Evolutionary conservation across 2,329 filamentous ascomycete genomes (phyloP).

Genomic region (Dothideomycetes sp.): DNA sequence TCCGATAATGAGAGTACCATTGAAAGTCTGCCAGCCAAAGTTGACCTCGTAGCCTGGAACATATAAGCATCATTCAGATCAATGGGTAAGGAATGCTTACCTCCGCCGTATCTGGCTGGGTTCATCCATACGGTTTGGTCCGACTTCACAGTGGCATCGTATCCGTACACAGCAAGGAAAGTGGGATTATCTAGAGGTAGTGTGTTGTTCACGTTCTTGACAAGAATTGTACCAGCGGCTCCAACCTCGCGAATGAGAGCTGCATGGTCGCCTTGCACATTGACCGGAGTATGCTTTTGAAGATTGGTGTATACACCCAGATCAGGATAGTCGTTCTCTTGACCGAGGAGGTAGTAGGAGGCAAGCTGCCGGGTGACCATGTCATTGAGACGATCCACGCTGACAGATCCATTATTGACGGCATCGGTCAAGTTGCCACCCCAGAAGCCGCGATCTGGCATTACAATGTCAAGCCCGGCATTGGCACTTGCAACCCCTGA

Average conservation of each 20-base stretch:
- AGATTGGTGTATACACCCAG: constrained; percentile 46
- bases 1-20: constrained; percentile 14
- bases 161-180: constrained; percentile 27
- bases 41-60: constrained; percentile 21
- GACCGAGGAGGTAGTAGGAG: constrained; percentile 46
- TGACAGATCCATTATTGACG: constrained; percentile 43
- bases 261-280: constrained; percentile 35
- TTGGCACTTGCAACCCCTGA: constrained; percentile 48
- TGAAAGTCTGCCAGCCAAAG: constrained; percentile 17
- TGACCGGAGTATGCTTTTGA: constrained; percentile 6
- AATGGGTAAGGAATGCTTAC: not conserved
- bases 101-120: constrained; percentile 21
- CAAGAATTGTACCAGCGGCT: constrained; percentile 44
- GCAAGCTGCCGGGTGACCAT: constrained; percentile 44
- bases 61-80: not conserved
- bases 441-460: constrained; percentile 37
- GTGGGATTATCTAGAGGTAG: constrained; percentile 38
- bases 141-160: constrained; percentile 25
- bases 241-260: constrained; percentile 40
- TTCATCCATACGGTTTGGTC: constrained; percentile 20
- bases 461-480: constrained; percentile 54
- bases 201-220: constrained; percentile 52
- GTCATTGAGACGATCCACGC: constrained; percentile 44
- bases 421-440: constrained; percentile 33
- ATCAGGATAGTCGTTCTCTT: constrained; percentile 45